phyloP scores from a whole-genome alignment of 164 flowering plant species.

The Malania oleifera region DNA sequence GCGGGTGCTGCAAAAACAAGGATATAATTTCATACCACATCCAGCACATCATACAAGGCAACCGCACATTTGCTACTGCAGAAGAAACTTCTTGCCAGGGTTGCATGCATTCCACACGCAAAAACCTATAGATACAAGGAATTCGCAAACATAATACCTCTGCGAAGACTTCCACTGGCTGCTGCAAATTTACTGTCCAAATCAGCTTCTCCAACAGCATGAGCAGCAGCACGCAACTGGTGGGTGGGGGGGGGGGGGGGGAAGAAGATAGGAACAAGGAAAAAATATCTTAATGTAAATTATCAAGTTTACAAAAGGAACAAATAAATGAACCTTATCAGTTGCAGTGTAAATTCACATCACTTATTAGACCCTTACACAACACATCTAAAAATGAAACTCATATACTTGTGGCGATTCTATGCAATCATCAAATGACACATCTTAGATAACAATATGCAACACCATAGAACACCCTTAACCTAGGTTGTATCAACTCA shows the following conservation, averaged over 20 bases:
- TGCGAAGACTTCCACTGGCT: conserved; percentile 82
- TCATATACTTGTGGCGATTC: no score
- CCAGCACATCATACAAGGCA: not conserved
- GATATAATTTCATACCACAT: no score
- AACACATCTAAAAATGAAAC: no score
- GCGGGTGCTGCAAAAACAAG: no score
- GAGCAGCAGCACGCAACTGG: conserved; percentile 85
- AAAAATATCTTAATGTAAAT: not conserved
- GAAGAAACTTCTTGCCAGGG: not conserved
- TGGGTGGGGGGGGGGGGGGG: no score
- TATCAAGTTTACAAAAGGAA: not conserved
- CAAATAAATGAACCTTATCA: no score
- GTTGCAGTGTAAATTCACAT: no score
- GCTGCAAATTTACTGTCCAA: conserved; percentile 80
- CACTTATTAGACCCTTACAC: no score
- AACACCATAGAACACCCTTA: no score
- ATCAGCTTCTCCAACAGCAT: conserved; percentile 88
- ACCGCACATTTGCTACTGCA: not conserved
- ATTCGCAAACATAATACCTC: conserved; percentile 93
- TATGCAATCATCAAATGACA: no score
- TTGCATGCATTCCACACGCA: not conserved
- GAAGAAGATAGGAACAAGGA: not conserved
- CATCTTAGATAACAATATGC: no score
- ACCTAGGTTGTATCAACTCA: no score
- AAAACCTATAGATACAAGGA: conserved; percentile 46